phyloP scores from a whole-genome alignment of 306 rosid species.

The Ziziphus jujuba region DNA sequence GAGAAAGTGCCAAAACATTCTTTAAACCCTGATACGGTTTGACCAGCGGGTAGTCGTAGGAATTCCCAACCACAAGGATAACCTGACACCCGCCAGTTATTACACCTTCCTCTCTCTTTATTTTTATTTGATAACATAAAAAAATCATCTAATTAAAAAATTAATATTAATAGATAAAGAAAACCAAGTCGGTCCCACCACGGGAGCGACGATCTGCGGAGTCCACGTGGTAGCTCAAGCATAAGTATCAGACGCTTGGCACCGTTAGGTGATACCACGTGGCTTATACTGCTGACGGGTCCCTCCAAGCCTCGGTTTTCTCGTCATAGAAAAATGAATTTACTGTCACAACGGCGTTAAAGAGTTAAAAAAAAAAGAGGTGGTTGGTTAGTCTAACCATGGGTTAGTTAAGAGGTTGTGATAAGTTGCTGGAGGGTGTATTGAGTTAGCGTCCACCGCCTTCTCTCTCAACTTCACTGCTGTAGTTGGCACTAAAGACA shows the following conservation, averaged over 20 bases:
- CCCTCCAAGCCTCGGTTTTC: not conserved
- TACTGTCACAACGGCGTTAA: constrained; percentile 32
- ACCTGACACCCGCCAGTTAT: not conserved
- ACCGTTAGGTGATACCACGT: constrained; percentile 37
- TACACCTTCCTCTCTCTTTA: too few relatives aligned
- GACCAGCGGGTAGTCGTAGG: not conserved
- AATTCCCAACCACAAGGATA: not conserved
- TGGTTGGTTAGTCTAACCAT: constrained; percentile 31
- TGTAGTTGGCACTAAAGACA: too few relatives aligned
- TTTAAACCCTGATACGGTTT: not conserved
- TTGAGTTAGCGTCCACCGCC: constrained; percentile 15
- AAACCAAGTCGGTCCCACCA: not conserved
- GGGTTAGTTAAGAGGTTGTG: constrained; percentile 5
- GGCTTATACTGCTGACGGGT: constrained; percentile 4
- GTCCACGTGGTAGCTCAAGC: constrained; percentile 45
- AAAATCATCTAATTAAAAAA: too few relatives aligned
- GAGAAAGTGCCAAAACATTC: not conserved
- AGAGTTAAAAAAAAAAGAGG: not conserved
- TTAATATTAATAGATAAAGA: not conserved
- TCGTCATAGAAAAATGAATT: not conserved
- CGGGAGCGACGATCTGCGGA: not conserved
- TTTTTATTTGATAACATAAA: too few relatives aligned
- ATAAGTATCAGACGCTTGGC: constrained; percentile 31
- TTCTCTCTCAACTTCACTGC: too few relatives aligned
- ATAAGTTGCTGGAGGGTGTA: not conserved